Percentiles rank a stretch among this genome's conserved stretches.
phyloP scores from a whole-genome alignment of 1,284 basidiomycete genomes.

The Lentinula novae-zelandiae region DNA sequence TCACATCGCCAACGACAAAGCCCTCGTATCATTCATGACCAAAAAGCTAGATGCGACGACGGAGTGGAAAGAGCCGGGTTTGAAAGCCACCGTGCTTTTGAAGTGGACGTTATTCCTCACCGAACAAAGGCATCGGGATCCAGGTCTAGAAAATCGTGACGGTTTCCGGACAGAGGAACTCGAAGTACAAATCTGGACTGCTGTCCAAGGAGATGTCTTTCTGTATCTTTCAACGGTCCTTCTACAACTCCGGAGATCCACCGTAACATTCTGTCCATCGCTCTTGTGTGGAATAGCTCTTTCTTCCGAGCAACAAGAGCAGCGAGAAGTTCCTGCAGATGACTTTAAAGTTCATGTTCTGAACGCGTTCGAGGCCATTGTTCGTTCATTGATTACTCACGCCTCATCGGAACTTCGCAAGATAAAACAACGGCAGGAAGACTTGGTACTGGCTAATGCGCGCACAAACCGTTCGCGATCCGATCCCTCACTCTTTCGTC shows the following conservation, averaged over 20 bases:
- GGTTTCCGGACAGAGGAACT: constrained; percentile 77
- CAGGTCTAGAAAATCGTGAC: constrained; percentile 56
- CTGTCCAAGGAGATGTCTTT: constrained; percentile 82
- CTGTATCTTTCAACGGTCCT: constrained; percentile 62
- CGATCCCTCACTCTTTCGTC: constrained; percentile 37
- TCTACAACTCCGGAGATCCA: constrained; percentile 45
- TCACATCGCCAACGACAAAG: constrained; percentile 40
- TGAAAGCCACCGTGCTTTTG: constrained; percentile 75
- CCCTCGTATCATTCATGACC: constrained; percentile 52
- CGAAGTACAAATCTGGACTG: constrained; percentile 78
- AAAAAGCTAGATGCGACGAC: constrained; percentile 47
- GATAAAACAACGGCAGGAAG: constrained; percentile 90
- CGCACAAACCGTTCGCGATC: constrained; percentile 53
- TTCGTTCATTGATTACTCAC: constrained; percentile 73
- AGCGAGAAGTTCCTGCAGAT: constrained; percentile 55
- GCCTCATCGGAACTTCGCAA: constrained; percentile 87
- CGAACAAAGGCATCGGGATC: constrained; percentile 67
- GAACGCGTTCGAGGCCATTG: constrained; percentile 65
- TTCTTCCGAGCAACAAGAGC: constrained; percentile 46
- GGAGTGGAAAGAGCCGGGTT: constrained; percentile 69
- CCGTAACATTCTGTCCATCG: constrained; percentile 39
- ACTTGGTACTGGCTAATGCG: constrained; percentile 63
- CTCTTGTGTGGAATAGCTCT: constrained; percentile 37
- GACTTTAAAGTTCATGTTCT: constrained; percentile 70
- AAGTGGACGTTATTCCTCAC: constrained; percentile 88